Base-by-base conservation (phyloP, 2,329 filamentous ascomycete genomes). In the Simplicillium sp. region DNA sequence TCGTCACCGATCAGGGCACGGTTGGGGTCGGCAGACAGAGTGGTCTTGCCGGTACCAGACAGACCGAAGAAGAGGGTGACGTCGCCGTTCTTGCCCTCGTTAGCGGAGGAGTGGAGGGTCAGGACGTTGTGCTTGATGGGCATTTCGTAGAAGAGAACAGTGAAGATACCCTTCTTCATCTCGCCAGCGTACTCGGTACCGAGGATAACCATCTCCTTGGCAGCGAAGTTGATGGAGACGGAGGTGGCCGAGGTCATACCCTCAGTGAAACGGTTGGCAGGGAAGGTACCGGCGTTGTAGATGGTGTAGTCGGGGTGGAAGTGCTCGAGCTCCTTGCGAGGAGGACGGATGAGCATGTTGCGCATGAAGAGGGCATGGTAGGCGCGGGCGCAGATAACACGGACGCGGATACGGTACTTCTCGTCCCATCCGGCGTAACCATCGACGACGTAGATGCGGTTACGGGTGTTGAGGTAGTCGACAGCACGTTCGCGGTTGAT, bases 281-380 rank as follows among this genome's bases (percentile, higher is more conserved):
- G 92, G 84, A 98, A 98, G 48, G 87, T 87, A 53, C 92, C 92
- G 48, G 89, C 92, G 64, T 98, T 98, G 84, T 98, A 98, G 72
- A 98, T 97, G 58, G 90, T 90, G 75, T 98, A 98, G 75, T 98
- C 90, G 56, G 92, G 92, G 67, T 95, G 87, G 80, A 98, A 98
- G 70, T 87, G 80, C 72, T 95, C 84, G 41, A 98, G 82, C 74
- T 98, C 89, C 68, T 94, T 86, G 48, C 78, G 79, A 40, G 82
- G 74, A 48, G 92, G 92, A 54, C 92, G 85, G 73, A 98, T 98
- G 61, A 98, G 84, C 92, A 98, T 98, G 77, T 98, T 98, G 62
- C 89, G 87, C 92, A 98, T 98, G 81, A 98, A 98, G 50, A 98
- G 80, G 48, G 92, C 92, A 77, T 98, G 92, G 77, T 98, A 98